These are phyloP conservation scores for Penicillium herquei DNA, from an alignment of 495 filamentous ascomycete species.

Conservation along the genomic window DNA sequence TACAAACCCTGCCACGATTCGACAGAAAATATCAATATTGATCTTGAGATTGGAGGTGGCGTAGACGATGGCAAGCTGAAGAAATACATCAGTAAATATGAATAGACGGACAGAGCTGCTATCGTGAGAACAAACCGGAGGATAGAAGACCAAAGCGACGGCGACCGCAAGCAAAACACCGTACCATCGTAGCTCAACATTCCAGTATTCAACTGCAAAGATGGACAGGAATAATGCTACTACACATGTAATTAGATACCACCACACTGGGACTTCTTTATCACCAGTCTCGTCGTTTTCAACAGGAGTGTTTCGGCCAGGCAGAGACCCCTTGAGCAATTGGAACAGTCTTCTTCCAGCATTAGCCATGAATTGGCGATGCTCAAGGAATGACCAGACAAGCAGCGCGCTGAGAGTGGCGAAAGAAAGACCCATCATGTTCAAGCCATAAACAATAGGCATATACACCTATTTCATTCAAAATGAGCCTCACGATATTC, in stretches of 20 bases:
- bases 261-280: constrained; percentile 70
- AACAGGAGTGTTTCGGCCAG: constrained; percentile 55
- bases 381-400: constrained; percentile 60
- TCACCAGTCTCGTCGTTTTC: constrained; percentile 34
- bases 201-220: constrained; percentile 76
- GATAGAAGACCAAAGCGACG: constrained; percentile 60
- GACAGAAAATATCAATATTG: constrained; percentile 73
- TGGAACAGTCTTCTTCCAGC: constrained; percentile 12
- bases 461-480: constrained; percentile 58
- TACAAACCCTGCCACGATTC: constrained; percentile 72
- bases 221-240: constrained; percentile 72
- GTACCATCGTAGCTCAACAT: constrained; percentile 62
- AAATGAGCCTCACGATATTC: background rate
- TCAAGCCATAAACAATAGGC: constrained; percentile 78
- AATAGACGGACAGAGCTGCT: constrained; percentile 54
- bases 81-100: constrained; percentile 55
- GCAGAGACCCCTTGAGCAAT: constrained; percentile 8
- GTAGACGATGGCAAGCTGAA: constrained; percentile 76
- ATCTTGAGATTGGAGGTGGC: constrained; percentile 82
- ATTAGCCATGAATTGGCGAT: constrained; percentile 24
- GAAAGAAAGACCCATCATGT: constrained; percentile 73
- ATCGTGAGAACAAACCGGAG: constrained; percentile 16
- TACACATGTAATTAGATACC: constrained; percentile 70
- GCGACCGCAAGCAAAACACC: constrained; percentile 72
- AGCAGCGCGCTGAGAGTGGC: constrained; percentile 68